Percentiles rank a stretch among this genome's conserved stretches.
These are phyloP conservation scores for Candida pseudocylindracea DNA, from an alignment of 1,139 yeast species.

Conservation along the genomic window DNA sequence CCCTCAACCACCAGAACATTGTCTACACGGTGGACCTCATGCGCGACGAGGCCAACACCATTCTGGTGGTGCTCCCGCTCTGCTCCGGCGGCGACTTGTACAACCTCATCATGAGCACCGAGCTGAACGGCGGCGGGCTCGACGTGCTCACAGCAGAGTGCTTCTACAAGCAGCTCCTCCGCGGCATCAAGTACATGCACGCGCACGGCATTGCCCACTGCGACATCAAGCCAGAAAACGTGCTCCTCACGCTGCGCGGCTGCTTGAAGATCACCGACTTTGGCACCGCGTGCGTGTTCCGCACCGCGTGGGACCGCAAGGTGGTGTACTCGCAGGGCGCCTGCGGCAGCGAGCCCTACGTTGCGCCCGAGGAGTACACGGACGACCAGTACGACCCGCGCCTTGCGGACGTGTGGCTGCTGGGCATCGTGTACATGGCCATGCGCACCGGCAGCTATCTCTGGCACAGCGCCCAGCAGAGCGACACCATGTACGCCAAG, in stretches of 20 bases:
- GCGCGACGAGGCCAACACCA: conserved; percentile 24
- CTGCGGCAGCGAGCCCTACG: conserved; percentile 57
- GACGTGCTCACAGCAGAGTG: conserved; percentile 34
- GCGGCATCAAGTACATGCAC: conserved; percentile 47
- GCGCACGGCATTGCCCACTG: conserved; percentile 60
- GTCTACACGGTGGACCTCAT: conserved; percentile 48
- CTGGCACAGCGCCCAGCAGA: no score
- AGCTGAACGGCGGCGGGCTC: conserved; percentile 3
- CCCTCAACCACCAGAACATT: conserved; percentile 47
- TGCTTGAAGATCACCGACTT: conserved; percentile 37
- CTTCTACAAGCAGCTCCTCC: conserved; percentile 41
- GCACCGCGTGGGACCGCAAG: conserved; percentile 33
- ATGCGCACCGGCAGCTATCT: conserved; percentile 16
- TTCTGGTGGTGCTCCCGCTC: conserved; percentile 52
- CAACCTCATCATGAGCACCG: conserved; percentile 6
- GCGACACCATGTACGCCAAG: no score
- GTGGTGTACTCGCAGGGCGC: conserved; percentile 26
- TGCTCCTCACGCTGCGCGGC: conserved; percentile 9
- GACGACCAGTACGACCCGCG: conserved; percentile 49
- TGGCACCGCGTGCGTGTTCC: conserved; percentile 59
- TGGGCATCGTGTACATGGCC: conserved; percentile 89
- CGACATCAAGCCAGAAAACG: conserved; percentile 47
- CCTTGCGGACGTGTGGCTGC: conserved; percentile 88
- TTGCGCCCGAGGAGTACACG: conserved; percentile 45
- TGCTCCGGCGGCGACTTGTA: conserved; percentile 57